A percentile compares a stretch with the other conserved stretches of the same genome.
Evolutionary conservation across 106 monocot genomes (phyloP).

Genomic region (Acorus gramineus): DNA sequence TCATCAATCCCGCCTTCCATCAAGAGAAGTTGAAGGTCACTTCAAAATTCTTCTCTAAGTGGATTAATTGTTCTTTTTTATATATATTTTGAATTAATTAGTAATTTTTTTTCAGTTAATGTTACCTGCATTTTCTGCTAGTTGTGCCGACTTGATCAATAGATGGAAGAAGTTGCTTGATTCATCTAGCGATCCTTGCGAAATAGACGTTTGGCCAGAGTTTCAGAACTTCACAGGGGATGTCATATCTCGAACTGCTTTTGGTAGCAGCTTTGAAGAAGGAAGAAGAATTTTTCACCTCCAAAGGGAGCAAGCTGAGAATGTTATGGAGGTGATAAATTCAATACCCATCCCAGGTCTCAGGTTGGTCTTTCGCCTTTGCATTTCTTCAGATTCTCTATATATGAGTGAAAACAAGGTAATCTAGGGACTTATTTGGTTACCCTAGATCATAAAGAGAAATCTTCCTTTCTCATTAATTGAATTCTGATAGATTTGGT

Average conservation of each 20-base stretch:
- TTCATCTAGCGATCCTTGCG: constrained; percentile 9
- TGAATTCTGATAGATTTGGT: too few species aligned
- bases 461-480: too few species aligned
- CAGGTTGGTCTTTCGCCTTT: constrained; percentile 13
- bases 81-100: too few species aligned
- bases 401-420: too few species aligned
- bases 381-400: background rate
- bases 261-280: constrained; percentile 38
- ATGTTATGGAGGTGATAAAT: constrained; percentile 11
- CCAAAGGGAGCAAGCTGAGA: constrained; percentile 26
- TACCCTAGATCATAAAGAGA: too few species aligned
- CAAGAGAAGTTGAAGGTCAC: constrained; percentile 69
- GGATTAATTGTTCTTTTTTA: too few species aligned
- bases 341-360: constrained; percentile 37
- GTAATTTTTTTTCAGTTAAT: constrained; percentile 1
- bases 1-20: constrained; percentile 82
- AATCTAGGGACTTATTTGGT: too few species aligned
- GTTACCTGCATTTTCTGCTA: constrained; percentile 4
- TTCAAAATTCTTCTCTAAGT: too few species aligned
- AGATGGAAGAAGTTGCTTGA: constrained; percentile 4
- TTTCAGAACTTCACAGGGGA: constrained; percentile 51
- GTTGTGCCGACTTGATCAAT: constrained; percentile 2
- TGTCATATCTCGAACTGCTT: constrained; percentile 52
- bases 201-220: constrained; percentile 48
- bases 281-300: constrained; percentile 35